A percentile compares a stretch with the other conserved stretches of the same genome.
phyloP scores from a whole-genome alignment of 2,329 filamentous ascomycete genomes.

The Colletotrichum graminicola region DNA sequence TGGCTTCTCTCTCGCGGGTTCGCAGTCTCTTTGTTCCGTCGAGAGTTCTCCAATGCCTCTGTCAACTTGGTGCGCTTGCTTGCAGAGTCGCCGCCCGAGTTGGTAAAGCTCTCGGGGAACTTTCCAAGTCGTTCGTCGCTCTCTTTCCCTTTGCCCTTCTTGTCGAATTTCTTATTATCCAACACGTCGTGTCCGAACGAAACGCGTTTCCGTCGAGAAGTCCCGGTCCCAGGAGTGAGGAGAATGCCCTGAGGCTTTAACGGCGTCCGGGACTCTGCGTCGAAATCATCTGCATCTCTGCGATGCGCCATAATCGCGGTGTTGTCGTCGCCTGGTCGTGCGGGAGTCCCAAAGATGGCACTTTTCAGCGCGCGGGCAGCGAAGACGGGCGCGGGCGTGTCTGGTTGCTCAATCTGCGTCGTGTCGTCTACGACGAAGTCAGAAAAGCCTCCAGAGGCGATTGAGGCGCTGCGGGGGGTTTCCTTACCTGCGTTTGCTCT shows the following conservation, averaged over 20 bases:
- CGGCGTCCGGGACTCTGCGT: conserved; percentile 58
- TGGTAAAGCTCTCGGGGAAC: conserved; percentile 47
- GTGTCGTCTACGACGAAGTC: conserved; percentile 50
- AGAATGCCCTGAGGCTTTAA: conserved; percentile 67
- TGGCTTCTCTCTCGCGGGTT: conserved; percentile 30
- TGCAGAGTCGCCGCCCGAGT: conserved; percentile 41
- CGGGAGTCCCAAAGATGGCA: conserved; percentile 72
- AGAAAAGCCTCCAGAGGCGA: neutral
- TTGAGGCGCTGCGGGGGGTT: neutral
- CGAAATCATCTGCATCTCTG: conserved; percentile 39
- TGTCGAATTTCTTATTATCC: conserved; percentile 52
- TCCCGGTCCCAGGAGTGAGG: conserved; percentile 72
- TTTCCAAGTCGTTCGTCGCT: conserved; percentile 49
- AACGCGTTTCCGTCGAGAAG: conserved; percentile 72
- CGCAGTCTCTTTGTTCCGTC: conserved; percentile 46
- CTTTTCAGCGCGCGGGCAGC: conserved; percentile 74
- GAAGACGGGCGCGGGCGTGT: conserved; percentile 76
- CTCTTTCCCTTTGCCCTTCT: conserved; percentile 46
- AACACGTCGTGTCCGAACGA: conserved; percentile 72
- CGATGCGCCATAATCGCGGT: conserved; percentile 27
- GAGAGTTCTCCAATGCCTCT: conserved; percentile 60
- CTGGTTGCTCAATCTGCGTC: conserved; percentile 67
- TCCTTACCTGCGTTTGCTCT: conserved; percentile 45
- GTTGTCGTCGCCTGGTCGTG: conserved; percentile 52
- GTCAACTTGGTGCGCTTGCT: conserved; percentile 59